Evolutionary conservation across 2,329 filamentous ascomycete genomes (phyloP).

Genomic region (Domatiomyces catenatus): DNA sequence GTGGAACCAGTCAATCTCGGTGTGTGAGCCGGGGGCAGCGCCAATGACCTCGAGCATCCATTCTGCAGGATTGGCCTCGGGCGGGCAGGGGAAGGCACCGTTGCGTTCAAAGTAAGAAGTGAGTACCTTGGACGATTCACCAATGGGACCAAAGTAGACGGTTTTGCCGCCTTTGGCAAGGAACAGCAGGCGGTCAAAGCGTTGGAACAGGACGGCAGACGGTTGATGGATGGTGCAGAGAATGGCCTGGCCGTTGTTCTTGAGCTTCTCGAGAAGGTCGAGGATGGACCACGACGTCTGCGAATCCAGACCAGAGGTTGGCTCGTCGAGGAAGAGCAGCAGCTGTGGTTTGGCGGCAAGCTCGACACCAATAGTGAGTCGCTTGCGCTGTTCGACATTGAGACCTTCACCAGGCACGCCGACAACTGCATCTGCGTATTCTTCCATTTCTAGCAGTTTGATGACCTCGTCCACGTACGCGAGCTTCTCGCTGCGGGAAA

Average conservation of each 20-base stretch:
- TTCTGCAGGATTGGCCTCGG: conserved; percentile 57
- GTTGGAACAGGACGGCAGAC: conserved; percentile 87
- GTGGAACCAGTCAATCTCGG: conserved; percentile 50
- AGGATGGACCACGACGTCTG: conserved; percentile 90
- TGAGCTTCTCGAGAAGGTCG: conserved; percentile 74
- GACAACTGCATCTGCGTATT: conserved; percentile 78
- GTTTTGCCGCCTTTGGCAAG: conserved; percentile 50
- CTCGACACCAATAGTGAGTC: conserved; percentile 90
- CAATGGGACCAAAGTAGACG: conserved; percentile 55
- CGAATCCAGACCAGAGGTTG: conserved; percentile 82
- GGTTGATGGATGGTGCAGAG: conserved; percentile 97
- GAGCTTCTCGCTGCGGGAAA: conserved; percentile 62
- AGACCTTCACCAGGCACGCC: conserved; percentile 69
- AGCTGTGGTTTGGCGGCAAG: conserved; percentile 81
- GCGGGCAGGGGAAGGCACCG: conserved; percentile 44
- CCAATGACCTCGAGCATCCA: conserved; percentile 51
- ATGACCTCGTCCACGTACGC: conserved; percentile 85
- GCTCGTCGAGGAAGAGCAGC: conserved; percentile 85
- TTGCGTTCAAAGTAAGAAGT: conserved; percentile 50
- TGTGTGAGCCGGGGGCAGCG: conserved; percentile 48
- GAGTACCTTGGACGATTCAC: conserved; percentile 41
- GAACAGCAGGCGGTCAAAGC: conserved; percentile 54
- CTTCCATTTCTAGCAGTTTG: conserved; percentile 74
- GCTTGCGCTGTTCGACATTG: conserved; percentile 50
- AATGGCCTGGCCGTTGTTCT: conserved; percentile 77